Percentiles rank a stretch among this genome's conserved stretches.
Conservation (phyloP, 371 early-diverging fungal species). For the Apophysomyces ossiformis region DNA sequence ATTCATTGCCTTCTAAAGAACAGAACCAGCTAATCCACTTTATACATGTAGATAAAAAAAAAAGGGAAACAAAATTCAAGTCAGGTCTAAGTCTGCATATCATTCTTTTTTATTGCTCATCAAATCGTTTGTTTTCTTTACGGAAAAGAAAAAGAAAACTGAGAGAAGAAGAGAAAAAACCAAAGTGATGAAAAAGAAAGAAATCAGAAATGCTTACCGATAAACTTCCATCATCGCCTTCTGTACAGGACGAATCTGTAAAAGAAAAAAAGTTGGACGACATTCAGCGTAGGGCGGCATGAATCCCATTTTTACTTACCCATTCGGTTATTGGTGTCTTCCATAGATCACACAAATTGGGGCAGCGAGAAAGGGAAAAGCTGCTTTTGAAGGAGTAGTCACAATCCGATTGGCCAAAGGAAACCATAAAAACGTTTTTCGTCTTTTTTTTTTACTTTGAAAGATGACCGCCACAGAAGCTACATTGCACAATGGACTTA, state of each 20-base stretch:
- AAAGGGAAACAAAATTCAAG: neutral
- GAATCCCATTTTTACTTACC: neutral
- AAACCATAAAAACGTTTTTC: no score
- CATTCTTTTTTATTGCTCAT: constrained; percentile 2
- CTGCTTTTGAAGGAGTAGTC: no score
- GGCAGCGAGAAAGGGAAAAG: neutral
- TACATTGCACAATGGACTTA: no score
- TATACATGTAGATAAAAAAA: constrained; percentile 2
- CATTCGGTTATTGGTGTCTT: neutral
- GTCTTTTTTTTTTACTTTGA: no score
- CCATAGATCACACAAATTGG: constrained; percentile 6
- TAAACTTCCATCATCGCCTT: neutral
- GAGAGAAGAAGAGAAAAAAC: neutral
- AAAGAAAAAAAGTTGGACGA: neutral
- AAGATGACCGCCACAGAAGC: no score
- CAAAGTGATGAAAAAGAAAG: neutral
- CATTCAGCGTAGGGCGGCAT: neutral
- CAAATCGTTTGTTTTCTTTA: neutral
- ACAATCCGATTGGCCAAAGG: no score
- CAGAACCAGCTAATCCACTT: constrained; percentile 95
- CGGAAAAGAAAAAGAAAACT: neutral
- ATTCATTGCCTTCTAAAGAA: constrained; percentile 75
- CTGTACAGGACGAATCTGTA: constrained; percentile 3
- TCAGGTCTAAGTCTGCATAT: neutral
- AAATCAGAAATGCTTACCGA: constrained; percentile 9